These are phyloP conservation scores for Blastobotrys apis DNA, from an alignment of 1,139 yeast species.

Conservation along the genomic window DNA sequence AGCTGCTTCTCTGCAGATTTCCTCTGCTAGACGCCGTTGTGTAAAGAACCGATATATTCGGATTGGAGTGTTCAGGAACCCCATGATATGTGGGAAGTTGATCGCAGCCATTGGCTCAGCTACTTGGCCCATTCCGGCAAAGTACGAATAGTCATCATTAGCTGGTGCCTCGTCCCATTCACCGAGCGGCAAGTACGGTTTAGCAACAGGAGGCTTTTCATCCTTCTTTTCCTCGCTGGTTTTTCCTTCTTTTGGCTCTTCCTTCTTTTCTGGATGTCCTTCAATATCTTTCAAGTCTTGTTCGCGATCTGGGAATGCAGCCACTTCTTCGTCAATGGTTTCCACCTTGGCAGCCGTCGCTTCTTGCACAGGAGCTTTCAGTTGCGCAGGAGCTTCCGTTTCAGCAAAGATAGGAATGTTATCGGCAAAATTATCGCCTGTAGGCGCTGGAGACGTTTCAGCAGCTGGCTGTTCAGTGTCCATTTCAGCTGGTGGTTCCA, in stretches of 20 bases:
- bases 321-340: slow-evolving; percentile 15
- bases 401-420: neutral
- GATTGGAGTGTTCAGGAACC: slow-evolving; percentile 71
- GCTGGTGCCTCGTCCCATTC: slow-evolving; percentile 50
- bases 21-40: slow-evolving; percentile 65
- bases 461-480: slow-evolving; percentile 8
- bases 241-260: slow-evolving; percentile 38
- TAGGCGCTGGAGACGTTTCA: slow-evolving; percentile 10
- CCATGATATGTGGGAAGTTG: slow-evolving; percentile 70
- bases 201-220: slow-evolving; percentile 48
- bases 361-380: neutral
- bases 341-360: neutral
- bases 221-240: slow-evolving; percentile 37
- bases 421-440: slow-evolving; percentile 8
- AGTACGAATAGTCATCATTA: slow-evolving; percentile 56
- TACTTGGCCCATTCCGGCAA: slow-evolving; percentile 15
- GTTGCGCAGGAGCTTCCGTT: neutral
- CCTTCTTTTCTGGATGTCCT: slow-evolving; percentile 24
- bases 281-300: slow-evolving; percentile 23
- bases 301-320: slow-evolving; percentile 25
- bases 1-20: slow-evolving; percentile 51
- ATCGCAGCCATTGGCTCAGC: slow-evolving; percentile 63
- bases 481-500: slow-evolving; percentile 41
- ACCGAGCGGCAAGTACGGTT: slow-evolving; percentile 57
- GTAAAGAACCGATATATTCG: slow-evolving; percentile 77